Conservation (phyloP, 495 filamentous ascomycete species). For the Penicillium herquei region DNA sequence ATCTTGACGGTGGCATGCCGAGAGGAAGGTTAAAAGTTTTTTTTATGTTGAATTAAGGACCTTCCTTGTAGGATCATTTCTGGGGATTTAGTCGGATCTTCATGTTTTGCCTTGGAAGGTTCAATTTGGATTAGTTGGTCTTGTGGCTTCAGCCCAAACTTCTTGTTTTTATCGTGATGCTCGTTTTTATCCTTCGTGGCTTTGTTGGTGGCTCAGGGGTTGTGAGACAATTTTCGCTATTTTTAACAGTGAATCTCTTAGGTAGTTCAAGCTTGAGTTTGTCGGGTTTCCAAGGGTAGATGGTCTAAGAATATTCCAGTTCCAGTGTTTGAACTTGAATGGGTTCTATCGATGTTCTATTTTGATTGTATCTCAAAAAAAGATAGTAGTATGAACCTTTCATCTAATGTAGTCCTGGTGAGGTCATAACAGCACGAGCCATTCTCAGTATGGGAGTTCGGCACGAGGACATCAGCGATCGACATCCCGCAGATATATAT, state of each 20-base stretch:
- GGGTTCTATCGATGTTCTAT: no score
- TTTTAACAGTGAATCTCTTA: neutral
- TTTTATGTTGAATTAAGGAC: slow-evolving; percentile 2
- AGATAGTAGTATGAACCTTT: neutral
- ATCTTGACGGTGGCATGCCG: neutral
- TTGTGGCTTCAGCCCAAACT: neutral
- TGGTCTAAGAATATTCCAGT: no score
- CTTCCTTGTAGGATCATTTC: slow-evolving; percentile 12
- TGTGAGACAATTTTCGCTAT: slow-evolving; percentile 18
- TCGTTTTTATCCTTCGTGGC: neutral
- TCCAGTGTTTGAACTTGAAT: no score
- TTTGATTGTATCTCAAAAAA: no score
- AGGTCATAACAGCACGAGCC: no score
- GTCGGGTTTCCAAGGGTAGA: no score
- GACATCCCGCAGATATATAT: slow-evolving; percentile 6
- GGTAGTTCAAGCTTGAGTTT: no score
- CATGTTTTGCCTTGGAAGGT: neutral
- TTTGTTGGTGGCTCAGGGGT: slow-evolving; percentile 17
- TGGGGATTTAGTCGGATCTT: neutral
- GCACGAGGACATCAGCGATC: slow-evolving; percentile 4
- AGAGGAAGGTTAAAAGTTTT: neutral
- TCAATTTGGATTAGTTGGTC: neutral
- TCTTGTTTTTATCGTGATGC: neutral
- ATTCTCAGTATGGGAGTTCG: neutral
- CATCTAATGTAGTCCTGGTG: no score